phyloP scores from a whole-genome alignment of 345 rosid species.

The Psidium guajava region DNA sequence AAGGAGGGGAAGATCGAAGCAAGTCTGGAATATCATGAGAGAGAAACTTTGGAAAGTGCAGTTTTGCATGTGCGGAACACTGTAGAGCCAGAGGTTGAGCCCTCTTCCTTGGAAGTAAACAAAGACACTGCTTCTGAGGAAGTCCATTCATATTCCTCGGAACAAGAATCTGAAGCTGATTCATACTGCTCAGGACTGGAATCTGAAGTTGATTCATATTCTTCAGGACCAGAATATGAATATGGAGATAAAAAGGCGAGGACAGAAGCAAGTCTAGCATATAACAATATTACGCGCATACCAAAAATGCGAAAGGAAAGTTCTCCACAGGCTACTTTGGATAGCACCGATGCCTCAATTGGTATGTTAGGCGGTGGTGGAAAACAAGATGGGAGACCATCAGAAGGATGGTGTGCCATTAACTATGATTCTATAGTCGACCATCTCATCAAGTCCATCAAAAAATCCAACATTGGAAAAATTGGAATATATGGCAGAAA shows the following conservation, averaged over 20 bases:
- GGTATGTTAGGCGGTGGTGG: background rate
- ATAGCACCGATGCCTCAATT: background rate
- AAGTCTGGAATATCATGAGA: background rate
- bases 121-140: background rate
- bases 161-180: background rate
- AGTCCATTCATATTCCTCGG: background rate
- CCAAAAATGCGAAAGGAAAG: background rate
- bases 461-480: background rate
- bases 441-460: background rate
- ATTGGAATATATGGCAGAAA: background rate
- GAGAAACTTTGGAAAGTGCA: background rate
- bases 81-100: background rate
- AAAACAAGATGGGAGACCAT: background rate
- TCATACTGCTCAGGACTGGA: background rate
- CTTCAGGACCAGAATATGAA: background rate
- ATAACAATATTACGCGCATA: background rate
- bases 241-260: background rate
- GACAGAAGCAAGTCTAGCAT: background rate
- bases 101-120: background rate
- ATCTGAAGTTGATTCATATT: background rate
- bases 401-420: background rate
- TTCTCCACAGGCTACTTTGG: background rate
- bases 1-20: background rate
- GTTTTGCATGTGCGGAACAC: background rate
- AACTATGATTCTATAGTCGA: background rate